These are phyloP conservation scores for Cicer cuneatum DNA, from an alignment of 306 rosid species.

Conservation along the genomic window DNA sequence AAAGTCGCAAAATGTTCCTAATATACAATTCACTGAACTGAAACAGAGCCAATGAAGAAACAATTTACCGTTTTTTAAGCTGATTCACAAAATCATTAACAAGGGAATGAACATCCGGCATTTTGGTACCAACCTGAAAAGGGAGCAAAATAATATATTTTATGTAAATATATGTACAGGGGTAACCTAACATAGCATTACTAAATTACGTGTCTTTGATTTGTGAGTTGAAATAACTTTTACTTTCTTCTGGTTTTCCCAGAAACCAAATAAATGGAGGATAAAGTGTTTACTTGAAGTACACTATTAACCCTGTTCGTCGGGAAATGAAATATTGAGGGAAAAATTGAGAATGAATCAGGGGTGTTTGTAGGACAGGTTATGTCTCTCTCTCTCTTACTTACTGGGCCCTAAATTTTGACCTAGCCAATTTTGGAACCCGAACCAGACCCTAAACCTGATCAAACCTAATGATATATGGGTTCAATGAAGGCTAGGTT, in stretches of 20 bases:
- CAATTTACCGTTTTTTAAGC: constrained; percentile 76
- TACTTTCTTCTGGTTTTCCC: background rate
- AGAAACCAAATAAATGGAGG: background rate
- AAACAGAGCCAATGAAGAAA: constrained; percentile 7
- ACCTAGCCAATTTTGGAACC: background rate
- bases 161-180: constrained; percentile 4
- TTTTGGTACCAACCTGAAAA: constrained; percentile 56
- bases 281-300: background rate
- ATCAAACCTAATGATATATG: background rate
- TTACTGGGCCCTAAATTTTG: background rate
- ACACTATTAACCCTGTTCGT: no score
- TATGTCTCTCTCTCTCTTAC: background rate
- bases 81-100: constrained; percentile 77
- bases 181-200: constrained; percentile 28
- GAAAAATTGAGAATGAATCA: background rate
- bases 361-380: background rate
- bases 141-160: no score
- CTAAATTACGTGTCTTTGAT: background rate
- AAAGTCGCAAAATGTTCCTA: constrained; percentile 22
- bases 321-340: background rate
- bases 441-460: background rate
- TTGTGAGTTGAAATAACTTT: background rate
- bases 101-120: constrained; percentile 88
- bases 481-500: background rate
- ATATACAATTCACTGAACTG: constrained; percentile 32